Conservation (phyloP, 345 rosid genomes). For the Syzygium aqueum region DNA sequence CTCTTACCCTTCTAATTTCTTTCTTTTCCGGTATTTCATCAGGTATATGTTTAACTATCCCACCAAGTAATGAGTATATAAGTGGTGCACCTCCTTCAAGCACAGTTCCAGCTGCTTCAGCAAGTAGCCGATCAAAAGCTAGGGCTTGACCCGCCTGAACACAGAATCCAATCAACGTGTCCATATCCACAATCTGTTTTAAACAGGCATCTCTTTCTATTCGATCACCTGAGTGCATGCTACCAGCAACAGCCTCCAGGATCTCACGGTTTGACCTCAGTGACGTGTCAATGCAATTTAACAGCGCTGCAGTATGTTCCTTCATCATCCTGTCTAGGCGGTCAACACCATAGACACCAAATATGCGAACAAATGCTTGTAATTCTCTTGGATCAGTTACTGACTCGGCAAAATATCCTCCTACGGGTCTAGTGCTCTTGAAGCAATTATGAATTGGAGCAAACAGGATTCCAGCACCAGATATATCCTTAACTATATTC, state of each 20-base stretch:
- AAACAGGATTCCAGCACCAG: slow-evolving; percentile 92
- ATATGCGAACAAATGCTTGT: slow-evolving; percentile 77
- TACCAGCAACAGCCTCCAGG: slow-evolving; percentile 76
- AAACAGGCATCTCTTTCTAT: slow-evolving; percentile 66
- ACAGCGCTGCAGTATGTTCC: slow-evolving; percentile 88
- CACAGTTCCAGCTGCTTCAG: slow-evolving; percentile 87
- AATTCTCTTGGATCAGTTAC: slow-evolving; percentile 84
- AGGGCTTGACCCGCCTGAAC: slow-evolving; percentile 95
- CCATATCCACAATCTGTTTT: slow-evolving; percentile 91
- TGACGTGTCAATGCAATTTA: slow-evolving; percentile 92
- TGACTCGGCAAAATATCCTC: slow-evolving; percentile 98
- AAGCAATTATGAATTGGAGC: slow-evolving; percentile 87
- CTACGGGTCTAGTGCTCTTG: slow-evolving; percentile 97
- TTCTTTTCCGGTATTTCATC: slow-evolving; percentile 81
- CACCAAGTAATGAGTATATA: slow-evolving; percentile 69
- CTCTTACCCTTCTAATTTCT: slow-evolving; percentile 74
- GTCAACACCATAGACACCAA: slow-evolving; percentile 96
- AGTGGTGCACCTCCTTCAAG: slow-evolving; percentile 85
- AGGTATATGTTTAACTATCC: slow-evolving; percentile 72
- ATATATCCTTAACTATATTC: slow-evolving; percentile 87
- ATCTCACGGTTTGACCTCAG: slow-evolving; percentile 80
- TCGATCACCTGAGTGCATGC: slow-evolving; percentile 96
- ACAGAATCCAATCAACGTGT: slow-evolving; percentile 88
- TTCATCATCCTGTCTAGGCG: slow-evolving; percentile 89
- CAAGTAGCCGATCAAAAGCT: slow-evolving; percentile 86